These are phyloP conservation scores for Cynara cardunculus DNA, from an alignment of 129 eudicot species.

Conservation along the genomic window DNA sequence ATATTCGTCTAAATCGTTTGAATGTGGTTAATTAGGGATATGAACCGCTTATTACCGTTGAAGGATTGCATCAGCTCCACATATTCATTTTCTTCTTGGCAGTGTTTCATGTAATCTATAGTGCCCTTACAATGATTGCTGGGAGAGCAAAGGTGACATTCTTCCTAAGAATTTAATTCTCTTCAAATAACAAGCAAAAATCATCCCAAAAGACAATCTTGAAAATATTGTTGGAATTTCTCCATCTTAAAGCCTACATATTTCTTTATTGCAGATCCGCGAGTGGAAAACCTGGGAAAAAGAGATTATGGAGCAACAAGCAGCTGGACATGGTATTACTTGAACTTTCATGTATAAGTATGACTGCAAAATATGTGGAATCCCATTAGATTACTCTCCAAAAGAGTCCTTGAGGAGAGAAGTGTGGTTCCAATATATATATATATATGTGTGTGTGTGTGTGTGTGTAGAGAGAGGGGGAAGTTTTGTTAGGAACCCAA, in stretches of 20 bases:
- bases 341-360: neutral
- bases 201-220: neutral
- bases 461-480: too few relatives aligned
- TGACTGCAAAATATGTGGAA: neutral
- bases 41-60: constrained; percentile 66
- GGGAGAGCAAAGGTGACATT: constrained; percentile 68
- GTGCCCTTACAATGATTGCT: constrained; percentile 75
- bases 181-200: neutral
- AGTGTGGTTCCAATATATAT: neutral
- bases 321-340: constrained; percentile 37
- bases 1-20: neutral
- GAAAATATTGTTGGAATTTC: neutral
- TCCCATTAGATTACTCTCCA: neutral
- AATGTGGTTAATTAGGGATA: constrained; percentile 46
- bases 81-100: constrained; percentile 97
- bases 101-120: constrained; percentile 78
- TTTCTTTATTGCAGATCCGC: constrained; percentile 56
- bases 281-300: constrained; percentile 86
- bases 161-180: neutral
- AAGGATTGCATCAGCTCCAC: constrained; percentile 90
- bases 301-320: constrained; percentile 32
- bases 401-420: neutral
- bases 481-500: too few relatives aligned
- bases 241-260: neutral
- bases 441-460: too few relatives aligned